Evolutionary conservation across 2,329 filamentous ascomycete species (phyloP), one percentile per base, ranked within the genome.

Genomic region (Juglanconis sp.): DNA sequence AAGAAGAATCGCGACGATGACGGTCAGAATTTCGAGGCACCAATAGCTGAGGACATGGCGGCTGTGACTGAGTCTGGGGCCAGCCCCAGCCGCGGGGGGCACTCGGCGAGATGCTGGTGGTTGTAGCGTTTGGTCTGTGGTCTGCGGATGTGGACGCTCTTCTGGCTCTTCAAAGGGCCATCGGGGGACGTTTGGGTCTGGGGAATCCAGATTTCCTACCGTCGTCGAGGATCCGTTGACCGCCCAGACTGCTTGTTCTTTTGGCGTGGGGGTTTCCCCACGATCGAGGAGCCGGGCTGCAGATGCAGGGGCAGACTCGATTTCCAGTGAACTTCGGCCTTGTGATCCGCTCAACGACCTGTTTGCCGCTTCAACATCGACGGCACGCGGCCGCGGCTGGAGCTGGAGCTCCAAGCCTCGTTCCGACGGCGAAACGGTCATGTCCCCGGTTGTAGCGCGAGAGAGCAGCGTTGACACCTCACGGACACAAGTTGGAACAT

Each of bases 361-460:
- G 46, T 47, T 31, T 53, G 35, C 57, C 47, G 48, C 32, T 30
- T 32, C 5, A 17, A 46, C 34, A 40, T 56, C 40, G 38, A 38
- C 34, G 13, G 4, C 47, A 38, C 32, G 31, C n/a, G 47, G 30
- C 24, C 31, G 47, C 30, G 53, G 56, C 56, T 53, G 60, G 13
- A 56, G 56, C 56, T 53, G 60, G 17, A 60, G 53, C 53, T 60
- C 57, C 31, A 51, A 57, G 50, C 35, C 53, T 49, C n/a, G n/a
- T 24, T 15, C 15, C 17, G 38, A 31, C 30, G 30, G 38, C 57
- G 36, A 24, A 10, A 40, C 32, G 3, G 57, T 47, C 60, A 62
- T 62, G 11, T 50, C 35, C 35, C 13, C 36, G 38, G 15, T 13
- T 35, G 40, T 30, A 47, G 53, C n/a, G n/a, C 15, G n/a, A 36